phyloP scores from a whole-genome alignment of 1,284 basidiomycete species.

The Sporisorium graminicola region DNA sequence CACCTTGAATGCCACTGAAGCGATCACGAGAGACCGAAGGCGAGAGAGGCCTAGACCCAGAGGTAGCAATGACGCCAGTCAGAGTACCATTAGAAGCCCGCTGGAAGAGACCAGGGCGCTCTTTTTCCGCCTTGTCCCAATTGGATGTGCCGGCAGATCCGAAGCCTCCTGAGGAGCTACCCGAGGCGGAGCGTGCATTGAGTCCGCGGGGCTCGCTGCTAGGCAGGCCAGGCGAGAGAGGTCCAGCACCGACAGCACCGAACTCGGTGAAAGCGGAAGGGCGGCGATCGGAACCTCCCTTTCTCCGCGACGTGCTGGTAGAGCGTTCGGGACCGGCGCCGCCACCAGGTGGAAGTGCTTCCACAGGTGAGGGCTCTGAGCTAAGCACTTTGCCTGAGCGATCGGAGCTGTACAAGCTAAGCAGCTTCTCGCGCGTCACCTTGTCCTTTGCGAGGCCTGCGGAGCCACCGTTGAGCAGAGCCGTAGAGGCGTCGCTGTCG shows the following conservation, averaged over 20 bases:
- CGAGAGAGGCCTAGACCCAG: conserved; percentile 41
- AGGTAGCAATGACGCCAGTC: conserved; percentile 27
- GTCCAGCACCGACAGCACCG: conserved; percentile 30
- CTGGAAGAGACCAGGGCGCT: conserved; percentile 59
- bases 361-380: conserved; percentile 37
- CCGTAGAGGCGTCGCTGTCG: conserved; percentile 34
- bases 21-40: conserved; percentile 54
- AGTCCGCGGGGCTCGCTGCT: conserved; percentile 50
- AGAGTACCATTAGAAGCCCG: conserved; percentile 47
- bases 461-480: conserved; percentile 31
- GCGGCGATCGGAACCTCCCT: conserved; percentile 37
- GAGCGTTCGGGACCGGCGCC: conserved; percentile 31
- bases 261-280: conserved; percentile 38
- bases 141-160: conserved; percentile 32
- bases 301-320: conserved; percentile 43
- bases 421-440: conserved; percentile 48
- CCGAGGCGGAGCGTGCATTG: conserved; percentile 52
- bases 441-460: conserved; percentile 44
- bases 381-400: conserved; percentile 26
- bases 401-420: conserved; percentile 62
- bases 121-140: conserved; percentile 48
- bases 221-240: conserved; percentile 30
- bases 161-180: conserved; percentile 34
- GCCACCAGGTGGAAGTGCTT: conserved; percentile 16
- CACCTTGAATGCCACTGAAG: conserved; percentile 60